Evolutionary conservation across 768 basidiomycete genomes (phyloP), one percentile per base, ranked within the genome.

Genomic region (Amylocystis lapponica): DNA sequence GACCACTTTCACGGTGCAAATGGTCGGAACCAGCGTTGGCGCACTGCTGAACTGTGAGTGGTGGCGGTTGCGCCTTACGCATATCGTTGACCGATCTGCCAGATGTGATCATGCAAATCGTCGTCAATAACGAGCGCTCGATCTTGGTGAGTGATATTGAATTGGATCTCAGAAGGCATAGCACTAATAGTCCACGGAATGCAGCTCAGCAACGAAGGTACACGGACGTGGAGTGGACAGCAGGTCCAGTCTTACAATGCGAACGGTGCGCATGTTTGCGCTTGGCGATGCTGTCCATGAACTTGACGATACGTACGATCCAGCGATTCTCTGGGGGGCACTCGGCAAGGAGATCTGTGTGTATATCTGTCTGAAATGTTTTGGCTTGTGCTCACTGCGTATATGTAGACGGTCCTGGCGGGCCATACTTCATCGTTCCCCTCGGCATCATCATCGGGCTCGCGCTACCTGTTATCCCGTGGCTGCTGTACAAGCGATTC

Each of bases 151-250:
- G 29, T 40, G n/a, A n/a, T n/a, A n/a, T n/a, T n/a, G n/a, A n/a
- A n/a, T 9, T 11, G 8, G 16, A 16, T 40, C 27, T 4, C 16
- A 3, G 39, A 26, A 25, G 7, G 35, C 20, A n/a, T n/a, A n/a
- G n/a, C n/a, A n/a, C n/a, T n/a, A n/a, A n/a, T n/a, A n/a, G n/a
- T n/a, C n/a, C n/a, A n/a, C n/a, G n/a, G n/a, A n/a, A 3, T 11
- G 11, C 29, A 40, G 39, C 66, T 72, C 16, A 61, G 66, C 29
- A 67, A 75, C 13, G 70, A 77, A 50, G 75, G 75, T 14, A 65
- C 70, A 31, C 74, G 76, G 59, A 61, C 75, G 44, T 72, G 74
- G 59, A 46, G 63, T 53, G 75, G 75, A 2, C 74, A 75, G 52
- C 71, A 75, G 51, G 67, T 70, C 27, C 58, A 72, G 68, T 58